Conservation (phyloP, 2,329 filamentous ascomycete species). For the Trichoderma sp. region DNA sequence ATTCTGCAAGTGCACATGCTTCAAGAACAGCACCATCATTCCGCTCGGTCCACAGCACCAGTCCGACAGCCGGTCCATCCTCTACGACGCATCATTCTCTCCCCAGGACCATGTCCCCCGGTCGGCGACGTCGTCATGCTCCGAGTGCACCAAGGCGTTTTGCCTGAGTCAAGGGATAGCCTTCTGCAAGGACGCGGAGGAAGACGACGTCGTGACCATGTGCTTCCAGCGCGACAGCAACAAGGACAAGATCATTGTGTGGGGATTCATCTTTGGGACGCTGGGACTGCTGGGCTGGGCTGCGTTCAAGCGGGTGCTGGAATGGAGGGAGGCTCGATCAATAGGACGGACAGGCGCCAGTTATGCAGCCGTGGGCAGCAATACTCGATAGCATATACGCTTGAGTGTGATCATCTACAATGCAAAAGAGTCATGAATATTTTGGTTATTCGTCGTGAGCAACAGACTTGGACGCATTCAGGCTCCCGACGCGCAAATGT, state of each 20-base stretch:
- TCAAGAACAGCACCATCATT: constrained; percentile 69
- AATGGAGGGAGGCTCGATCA: constrained; percentile 40
- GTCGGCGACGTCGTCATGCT: constrained; percentile 52
- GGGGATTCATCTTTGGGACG: constrained; percentile 63
- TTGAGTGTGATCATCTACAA: not conserved
- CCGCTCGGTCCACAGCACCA: constrained; percentile 52
- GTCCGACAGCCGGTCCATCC: constrained; percentile 27
- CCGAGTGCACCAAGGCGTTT: constrained; percentile 65
- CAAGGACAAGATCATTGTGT: constrained; percentile 68
- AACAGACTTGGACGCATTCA: not conserved
- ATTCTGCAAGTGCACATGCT: constrained; percentile 72
- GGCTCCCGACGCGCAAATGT: not conserved
- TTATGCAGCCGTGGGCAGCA: constrained; percentile 36
- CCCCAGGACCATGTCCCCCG: constrained; percentile 31
- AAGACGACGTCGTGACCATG: constrained; percentile 62
- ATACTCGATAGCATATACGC: constrained; percentile 8
- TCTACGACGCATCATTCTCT: constrained; percentile 28
- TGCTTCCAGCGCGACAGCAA: constrained; percentile 69
- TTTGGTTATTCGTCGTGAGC: not conserved
- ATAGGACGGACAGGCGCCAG: constrained; percentile 34
- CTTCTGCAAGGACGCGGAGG: constrained; percentile 63
- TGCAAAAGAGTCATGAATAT: not conserved
- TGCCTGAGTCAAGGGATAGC: constrained; percentile 61
- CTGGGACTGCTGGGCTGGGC: constrained; percentile 62
- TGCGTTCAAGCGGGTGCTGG: constrained; percentile 51